These are phyloP conservation scores for Cytospora schulzeri DNA, from an alignment of 2,329 filamentous ascomycete genomes.

Conservation along the genomic window DNA sequence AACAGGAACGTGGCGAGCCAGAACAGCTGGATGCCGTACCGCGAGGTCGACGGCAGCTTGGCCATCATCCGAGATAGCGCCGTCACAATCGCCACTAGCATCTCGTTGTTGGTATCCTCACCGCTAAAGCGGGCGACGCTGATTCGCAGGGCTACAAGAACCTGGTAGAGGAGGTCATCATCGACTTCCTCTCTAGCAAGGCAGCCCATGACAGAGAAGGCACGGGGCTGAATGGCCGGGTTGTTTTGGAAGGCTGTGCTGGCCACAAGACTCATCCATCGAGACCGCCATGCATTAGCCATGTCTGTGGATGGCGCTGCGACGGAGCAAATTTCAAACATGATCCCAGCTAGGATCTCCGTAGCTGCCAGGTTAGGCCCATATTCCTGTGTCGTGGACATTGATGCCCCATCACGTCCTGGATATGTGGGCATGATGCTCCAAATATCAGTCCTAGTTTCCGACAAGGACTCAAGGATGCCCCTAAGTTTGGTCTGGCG, in stretches of 20 bases:
- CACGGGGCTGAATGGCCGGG: slow-evolving; percentile 68
- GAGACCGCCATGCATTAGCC: slow-evolving; percentile 69
- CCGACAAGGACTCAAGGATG: slow-evolving; percentile 60
- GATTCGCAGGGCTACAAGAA: slow-evolving; percentile 67
- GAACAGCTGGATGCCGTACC: slow-evolving; percentile 70
- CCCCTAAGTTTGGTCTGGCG: slow-evolving; percentile 57
- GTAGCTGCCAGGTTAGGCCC: slow-evolving; percentile 56
- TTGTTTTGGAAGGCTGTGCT: slow-evolving; percentile 75
- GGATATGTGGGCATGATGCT: slow-evolving; percentile 47
- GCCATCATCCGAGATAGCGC: slow-evolving; percentile 72
- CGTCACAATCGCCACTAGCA: slow-evolving; percentile 69
- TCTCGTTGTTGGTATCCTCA: slow-evolving; percentile 65
- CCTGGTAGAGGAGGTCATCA: slow-evolving; percentile 71
- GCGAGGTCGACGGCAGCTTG: slow-evolving; percentile 66
- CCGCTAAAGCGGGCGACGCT: slow-evolving; percentile 63
- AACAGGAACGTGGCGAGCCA: slow-evolving; percentile 70
- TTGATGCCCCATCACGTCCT: slow-evolving; percentile 55
- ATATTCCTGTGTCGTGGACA: slow-evolving; percentile 56
- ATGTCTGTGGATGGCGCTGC: slow-evolving; percentile 66
- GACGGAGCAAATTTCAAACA: slow-evolving; percentile 65
- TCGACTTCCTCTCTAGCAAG: slow-evolving; percentile 72
- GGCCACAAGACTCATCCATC: slow-evolving; percentile 74
- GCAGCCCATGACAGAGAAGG: slow-evolving; percentile 72
- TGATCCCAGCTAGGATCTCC: slow-evolving; percentile 61
- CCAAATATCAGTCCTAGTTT: slow-evolving; percentile 61